Percentiles rank a stretch among this genome's conserved stretches.
phyloP scores from a whole-genome alignment of 345 rosid species.

The Corchorus capsularis region DNA sequence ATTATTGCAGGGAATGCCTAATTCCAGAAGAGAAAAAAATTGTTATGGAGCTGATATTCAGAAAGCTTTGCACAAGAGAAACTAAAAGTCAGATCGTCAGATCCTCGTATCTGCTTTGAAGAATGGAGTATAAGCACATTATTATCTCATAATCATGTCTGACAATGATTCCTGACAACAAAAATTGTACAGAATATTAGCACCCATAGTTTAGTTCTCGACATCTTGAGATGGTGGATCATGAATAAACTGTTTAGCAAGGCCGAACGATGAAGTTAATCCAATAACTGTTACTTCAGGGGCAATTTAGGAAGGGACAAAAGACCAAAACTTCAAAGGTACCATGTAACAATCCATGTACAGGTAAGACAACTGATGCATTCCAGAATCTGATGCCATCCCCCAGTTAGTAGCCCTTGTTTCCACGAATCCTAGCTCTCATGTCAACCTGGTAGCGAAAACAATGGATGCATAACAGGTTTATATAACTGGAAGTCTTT shows the following conservation, averaged over 20 bases:
- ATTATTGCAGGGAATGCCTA: no score
- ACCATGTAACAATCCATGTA: background rate
- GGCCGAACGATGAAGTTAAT: background rate
- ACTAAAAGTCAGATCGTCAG: background rate
- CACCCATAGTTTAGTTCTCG: background rate
- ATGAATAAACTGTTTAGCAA: background rate
- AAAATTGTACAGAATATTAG: background rate
- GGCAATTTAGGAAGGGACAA: background rate
- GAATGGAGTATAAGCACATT: background rate
- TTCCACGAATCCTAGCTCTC: conserved; percentile 97
- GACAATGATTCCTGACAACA: background rate
- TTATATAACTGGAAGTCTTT: conserved; percentile 11
- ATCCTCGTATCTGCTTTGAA: background rate
- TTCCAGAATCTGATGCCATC: background rate
- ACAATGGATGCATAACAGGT: background rate
- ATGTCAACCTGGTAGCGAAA: conserved; percentile 67
- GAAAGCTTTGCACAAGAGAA: background rate
- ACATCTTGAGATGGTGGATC: background rate
- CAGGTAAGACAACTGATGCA: background rate
- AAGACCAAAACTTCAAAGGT: background rate
- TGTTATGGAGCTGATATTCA: background rate
- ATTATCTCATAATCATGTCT: background rate
- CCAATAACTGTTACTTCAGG: background rate
- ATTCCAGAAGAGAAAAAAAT: no score
- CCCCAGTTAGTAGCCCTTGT: conserved; percentile 73